phyloP scores from a whole-genome alignment of 2,329 filamentous ascomycete species.

The Diplodia sapinea region DNA sequence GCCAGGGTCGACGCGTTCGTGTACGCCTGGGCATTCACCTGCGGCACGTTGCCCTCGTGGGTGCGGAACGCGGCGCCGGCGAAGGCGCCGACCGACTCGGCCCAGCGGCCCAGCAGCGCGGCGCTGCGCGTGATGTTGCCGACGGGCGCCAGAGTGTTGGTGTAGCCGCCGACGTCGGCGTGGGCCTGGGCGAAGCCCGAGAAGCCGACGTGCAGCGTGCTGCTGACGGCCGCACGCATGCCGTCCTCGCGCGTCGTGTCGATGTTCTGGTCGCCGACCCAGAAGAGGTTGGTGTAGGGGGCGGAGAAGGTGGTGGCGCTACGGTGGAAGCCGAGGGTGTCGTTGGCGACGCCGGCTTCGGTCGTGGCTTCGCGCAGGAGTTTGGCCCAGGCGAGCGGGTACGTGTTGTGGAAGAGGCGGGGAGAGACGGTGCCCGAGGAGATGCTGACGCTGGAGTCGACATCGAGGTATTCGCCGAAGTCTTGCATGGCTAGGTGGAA shows the following conservation, averaged over 20 bases:
- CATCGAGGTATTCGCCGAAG: constrained; percentile 48
- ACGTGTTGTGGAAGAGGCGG: constrained; percentile 46
- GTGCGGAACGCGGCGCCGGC: constrained; percentile 45
- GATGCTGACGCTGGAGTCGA: constrained; percentile 39
- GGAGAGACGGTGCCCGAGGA: constrained; percentile 39
- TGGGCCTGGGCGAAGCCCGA: constrained; percentile 46
- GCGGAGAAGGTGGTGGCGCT: constrained; percentile 43
- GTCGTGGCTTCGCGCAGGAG: constrained; percentile 41
- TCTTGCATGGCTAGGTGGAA: constrained; percentile 42
- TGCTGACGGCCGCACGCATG: constrained; percentile 45
- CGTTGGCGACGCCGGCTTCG: constrained; percentile 39
- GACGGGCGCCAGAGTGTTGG: constrained; percentile 39
- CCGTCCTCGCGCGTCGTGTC: constrained; percentile 45
- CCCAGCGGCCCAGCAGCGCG: constrained; percentile 48
- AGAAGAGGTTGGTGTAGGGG: constrained; percentile 48
- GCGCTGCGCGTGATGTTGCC: constrained; percentile 45
- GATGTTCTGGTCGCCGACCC: constrained; percentile 48
- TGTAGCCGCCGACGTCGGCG: constrained; percentile 48
- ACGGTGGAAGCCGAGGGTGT: constrained; percentile 46
- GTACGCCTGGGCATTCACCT: constrained; percentile 48
- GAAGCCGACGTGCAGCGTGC: constrained; percentile 47
- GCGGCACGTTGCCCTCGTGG: constrained; percentile 48
- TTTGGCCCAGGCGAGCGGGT: constrained; percentile 44
- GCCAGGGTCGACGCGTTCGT: constrained; percentile 43
- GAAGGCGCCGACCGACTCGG: constrained; percentile 44